Base-by-base conservation (phyloP, 2,329 filamentous ascomycete genomes). In the Ascocoryne sarcoides region DNA sequence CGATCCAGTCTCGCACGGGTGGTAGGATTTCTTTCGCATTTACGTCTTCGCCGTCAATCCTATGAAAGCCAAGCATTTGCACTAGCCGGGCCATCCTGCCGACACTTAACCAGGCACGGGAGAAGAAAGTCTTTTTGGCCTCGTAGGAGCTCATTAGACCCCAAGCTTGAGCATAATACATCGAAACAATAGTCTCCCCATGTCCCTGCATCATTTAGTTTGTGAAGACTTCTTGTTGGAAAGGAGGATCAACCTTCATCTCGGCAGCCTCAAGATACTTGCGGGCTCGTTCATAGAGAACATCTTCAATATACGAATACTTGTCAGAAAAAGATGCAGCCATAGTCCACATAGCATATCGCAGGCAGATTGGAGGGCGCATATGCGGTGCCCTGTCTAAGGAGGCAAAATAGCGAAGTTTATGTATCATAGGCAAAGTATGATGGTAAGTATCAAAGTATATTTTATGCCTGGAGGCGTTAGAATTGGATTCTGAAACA, bases 271-370 rank as follows among this genome's bases (percentile, higher is more conserved):
- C 82, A 0, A 82, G 71, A 56, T 95, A 95, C 49, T 89, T 88
- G 20, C 89, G 75, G 3, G 88, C 76, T 31, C 87, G 75, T 37
- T 76, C 73, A 58, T 95, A 95, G 54, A 95, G 89, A 35, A 89
- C 72, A 5, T 84, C 79, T 45, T 87, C 78, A 29, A 87, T 74
- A 7, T 67, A 65, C 5, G 72, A 68, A 55, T 93, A 93, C 55
- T 86, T 86, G 30, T 84, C 73, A 21, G 80, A 76, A 1, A 80
- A 69, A 10, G 76, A 74, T 4, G 87, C 78, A 7, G 85, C 85
- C 52, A 85, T 67, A n/a, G 80, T 75, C 87, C 88, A 95, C 59
- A 95, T 85, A 17, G 80, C 82, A 61, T 95, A 95, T 54, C 89
- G 76, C 31, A 95, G 65, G 54, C 78, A 85, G 56, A 93, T 76